Evolutionary conservation across 73 alveolate species (phyloP).

Genomic region (Paramecium pentaurelia): DNA sequence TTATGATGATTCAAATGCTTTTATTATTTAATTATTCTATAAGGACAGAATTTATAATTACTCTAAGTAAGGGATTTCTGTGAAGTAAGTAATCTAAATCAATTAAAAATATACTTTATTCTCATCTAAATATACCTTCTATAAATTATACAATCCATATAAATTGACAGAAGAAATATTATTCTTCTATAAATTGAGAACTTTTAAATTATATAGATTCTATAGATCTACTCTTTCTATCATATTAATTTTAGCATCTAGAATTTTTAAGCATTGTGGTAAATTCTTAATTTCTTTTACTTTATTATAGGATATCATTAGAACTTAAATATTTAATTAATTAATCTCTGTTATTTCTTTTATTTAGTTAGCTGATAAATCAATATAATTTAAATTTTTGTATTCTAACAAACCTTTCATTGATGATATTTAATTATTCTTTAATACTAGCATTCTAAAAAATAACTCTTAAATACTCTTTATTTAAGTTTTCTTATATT

Average conservation of each 20-base stretch:
- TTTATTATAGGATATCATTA: constrained; percentile 7
- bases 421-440: not conserved
- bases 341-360: not conserved
- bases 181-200: not conserved
- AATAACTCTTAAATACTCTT: not conserved
- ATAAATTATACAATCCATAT: not conserved
- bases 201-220: not conserved
- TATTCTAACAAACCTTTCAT: constrained; percentile 11
- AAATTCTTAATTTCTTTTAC: not conserved
- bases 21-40: not conserved
- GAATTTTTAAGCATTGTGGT: not conserved
- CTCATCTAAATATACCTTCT: not conserved
- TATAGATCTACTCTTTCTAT: not conserved
- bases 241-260: not conserved
- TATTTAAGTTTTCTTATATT: not conserved
- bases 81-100: not conserved
- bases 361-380: constrained; percentile 2
- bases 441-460: not conserved
- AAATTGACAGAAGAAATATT: not conserved
- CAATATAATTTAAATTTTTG: constrained; percentile 33
- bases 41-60: not conserved
- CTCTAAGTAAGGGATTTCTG: not conserved
- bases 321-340: not conserved
- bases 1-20: not conserved
- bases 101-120: not conserved